Evolutionary conservation across 306 rosid species (phyloP).

Genomic region (Vigna reflexopilosa): DNA sequence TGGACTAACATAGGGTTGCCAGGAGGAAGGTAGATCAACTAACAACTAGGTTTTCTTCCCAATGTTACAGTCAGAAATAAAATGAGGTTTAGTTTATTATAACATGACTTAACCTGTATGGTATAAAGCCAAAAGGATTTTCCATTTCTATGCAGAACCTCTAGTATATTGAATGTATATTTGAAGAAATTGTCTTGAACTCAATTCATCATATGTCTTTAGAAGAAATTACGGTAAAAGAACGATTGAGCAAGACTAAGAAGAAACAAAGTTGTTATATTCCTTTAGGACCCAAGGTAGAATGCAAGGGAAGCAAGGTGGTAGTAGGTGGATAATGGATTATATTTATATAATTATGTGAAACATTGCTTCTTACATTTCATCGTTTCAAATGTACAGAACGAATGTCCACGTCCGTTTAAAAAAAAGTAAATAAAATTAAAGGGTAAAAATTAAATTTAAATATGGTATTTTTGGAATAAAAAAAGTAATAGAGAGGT

Average conservation of each 20-base stretch:
- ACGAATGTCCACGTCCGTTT: neutral
- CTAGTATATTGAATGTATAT: conserved; percentile 56
- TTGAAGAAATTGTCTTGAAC: conserved; percentile 50
- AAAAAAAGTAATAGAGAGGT: too few relatives aligned
- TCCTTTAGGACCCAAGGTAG: conserved; percentile 46
- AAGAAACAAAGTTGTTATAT: conserved; percentile 43
- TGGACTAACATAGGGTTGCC: conserved; percentile 69
- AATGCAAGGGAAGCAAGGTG: conserved; percentile 56
- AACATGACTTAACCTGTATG: conserved; percentile 51
- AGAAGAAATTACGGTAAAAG: conserved; percentile 46
- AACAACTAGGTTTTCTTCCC: conserved; percentile 84
- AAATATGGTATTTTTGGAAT: too few relatives aligned
- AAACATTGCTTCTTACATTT: conserved; percentile 64
- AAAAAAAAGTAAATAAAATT: too few relatives aligned
- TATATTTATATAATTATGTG: conserved; percentile 47
- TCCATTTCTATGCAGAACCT: conserved; percentile 45
- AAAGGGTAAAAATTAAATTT: too few relatives aligned
- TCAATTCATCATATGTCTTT: conserved; percentile 33
- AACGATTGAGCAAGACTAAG: conserved; percentile 42
- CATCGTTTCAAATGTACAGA: conserved; percentile 58
- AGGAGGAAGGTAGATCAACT: conserved; percentile 66
- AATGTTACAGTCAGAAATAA: conserved; percentile 73
- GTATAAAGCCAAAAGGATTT: conserved; percentile 40
- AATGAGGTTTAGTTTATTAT: conserved; percentile 49
- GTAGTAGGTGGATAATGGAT: conserved; percentile 57